A percentile compares a stretch with the other conserved stretches of the same genome.
Evolutionary conservation across 345 rosid genomes (phyloP).

Genomic region (Corymbia maculata): DNA sequence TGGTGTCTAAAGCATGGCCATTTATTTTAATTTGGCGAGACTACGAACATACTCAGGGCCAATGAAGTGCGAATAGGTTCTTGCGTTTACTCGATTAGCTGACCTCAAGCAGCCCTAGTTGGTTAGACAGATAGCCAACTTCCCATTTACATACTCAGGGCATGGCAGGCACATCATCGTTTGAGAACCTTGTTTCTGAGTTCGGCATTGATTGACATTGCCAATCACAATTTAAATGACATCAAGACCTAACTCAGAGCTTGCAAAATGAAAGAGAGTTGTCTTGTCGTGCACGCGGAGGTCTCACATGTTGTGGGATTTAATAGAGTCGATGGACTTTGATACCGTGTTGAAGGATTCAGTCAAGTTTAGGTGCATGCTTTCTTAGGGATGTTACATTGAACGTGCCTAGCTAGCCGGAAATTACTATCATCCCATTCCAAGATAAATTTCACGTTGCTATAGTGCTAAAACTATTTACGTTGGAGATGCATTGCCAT

Average conservation of each 20-base stretch:
- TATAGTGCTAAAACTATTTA: not conserved
- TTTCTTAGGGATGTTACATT: not conserved
- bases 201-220: not conserved
- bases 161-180: not conserved
- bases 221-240: not conserved
- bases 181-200: not conserved
- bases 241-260: not conserved
- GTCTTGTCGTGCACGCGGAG: not conserved
- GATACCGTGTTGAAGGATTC: not conserved
- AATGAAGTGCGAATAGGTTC: not conserved
- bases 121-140: not conserved
- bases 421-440: not conserved
- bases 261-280: not conserved
- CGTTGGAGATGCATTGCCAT: not conserved
- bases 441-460: not conserved
- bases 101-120: not conserved
- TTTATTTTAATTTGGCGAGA: not conserved
- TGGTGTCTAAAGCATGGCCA: not conserved
- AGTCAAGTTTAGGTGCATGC: too few species aligned
- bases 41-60: too few species aligned
- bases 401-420: not conserved
- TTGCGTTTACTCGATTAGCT: not conserved
- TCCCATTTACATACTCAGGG: fast-evolving
- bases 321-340: not conserved
- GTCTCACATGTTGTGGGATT: not conserved